Evolutionary conservation across 495 filamentous ascomycete species (phyloP).

Genomic region (Penicillium antarcticum): DNA sequence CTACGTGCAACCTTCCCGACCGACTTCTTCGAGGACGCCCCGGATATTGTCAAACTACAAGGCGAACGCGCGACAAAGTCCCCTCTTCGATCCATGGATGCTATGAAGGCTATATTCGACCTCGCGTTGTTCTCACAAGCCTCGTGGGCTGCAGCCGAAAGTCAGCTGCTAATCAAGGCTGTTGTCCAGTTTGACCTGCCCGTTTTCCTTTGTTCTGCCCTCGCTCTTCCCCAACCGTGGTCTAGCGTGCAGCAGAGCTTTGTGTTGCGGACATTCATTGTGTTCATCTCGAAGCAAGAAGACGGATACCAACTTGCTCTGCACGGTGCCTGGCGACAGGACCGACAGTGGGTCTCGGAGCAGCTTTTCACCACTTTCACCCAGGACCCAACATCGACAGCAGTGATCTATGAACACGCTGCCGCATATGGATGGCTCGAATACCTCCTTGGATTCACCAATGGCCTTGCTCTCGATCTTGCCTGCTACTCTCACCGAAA

Average conservation of each 20-base stretch:
- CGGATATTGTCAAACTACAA: slow-evolving; percentile 63
- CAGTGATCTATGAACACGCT: slow-evolving; percentile 78
- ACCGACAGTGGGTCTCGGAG: slow-evolving; percentile 75
- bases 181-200: slow-evolving; percentile 52
- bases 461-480: slow-evolving; percentile 83
- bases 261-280: slow-evolving; percentile 56
- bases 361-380: slow-evolving; percentile 77
- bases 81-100: slow-evolving; percentile 83
- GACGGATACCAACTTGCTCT: slow-evolving; percentile 79
- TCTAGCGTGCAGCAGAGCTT: slow-evolving; percentile 58
- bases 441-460: slow-evolving; percentile 68
- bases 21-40: slow-evolving; percentile 71
- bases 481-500: slow-evolving; percentile 84
- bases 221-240: slow-evolving; percentile 66
- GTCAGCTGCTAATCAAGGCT: slow-evolving; percentile 54
- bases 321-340: slow-evolving; percentile 82
- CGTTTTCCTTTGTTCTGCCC: slow-evolving; percentile 75
- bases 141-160: slow-evolving; percentile 62
- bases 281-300: slow-evolving; percentile 60
- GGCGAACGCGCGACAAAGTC: slow-evolving; percentile 76
- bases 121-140: slow-evolving; percentile 65
- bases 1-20: slow-evolving; percentile 73
- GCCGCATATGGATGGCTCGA: slow-evolving; percentile 77
- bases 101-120: slow-evolving; percentile 76
- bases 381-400: slow-evolving; percentile 69